Base-by-base conservation (phyloP, 1,284 basidiomycete genomes). In the Malassezia caprae region DNA sequence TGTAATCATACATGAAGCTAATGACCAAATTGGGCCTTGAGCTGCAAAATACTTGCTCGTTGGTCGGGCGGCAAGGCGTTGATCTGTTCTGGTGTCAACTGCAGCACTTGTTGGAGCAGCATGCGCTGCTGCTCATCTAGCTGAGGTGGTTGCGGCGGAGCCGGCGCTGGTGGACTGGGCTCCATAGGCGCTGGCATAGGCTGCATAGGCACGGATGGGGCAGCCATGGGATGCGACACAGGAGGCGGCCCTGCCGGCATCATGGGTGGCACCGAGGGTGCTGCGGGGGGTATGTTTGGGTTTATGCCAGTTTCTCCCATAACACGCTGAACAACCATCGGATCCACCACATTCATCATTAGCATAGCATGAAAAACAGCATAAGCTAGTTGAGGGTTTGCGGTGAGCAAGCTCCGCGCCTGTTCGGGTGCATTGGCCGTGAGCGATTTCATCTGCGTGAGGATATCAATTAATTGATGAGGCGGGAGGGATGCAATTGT, bases 401-500 rank as follows among this genome's bases (percentile, higher is more conserved):
- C 79, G 8, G 83, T 78, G 30, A 99, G 81, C 31, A 98, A 78
- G 4, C 82, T 78, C 44, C 84, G 80, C 30, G 93, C 91, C 77
- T 91, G 86, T 39, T 96, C 90, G 2, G 91, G 90, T 60, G 90
- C 86, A 0, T 84, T 87, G 24, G 88, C 84, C 26, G 94, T 85
- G 68, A 96, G 89, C 1, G 85, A 84, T 87, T 96, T 96, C 87
- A 96, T 94, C 76, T 96, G 89, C 27, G 86, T 86, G 65, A 98
- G 79, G n/a, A 96, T 87, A 76, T 98, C 93, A 75, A 93, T 84
- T 60, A 96, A 79, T 73, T 96, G 87, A 45, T 80, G 81, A 0
- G 88, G 87, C 52, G 83, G 82, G 77, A 94, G 86, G 11, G 80
- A 83, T 26, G 87, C 90, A 34, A 99, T 80, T 8, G 86, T 87